Base-by-base conservation (phyloP, 2,329 filamentous ascomycete species). In the Fusarium zealandicum region DNA sequence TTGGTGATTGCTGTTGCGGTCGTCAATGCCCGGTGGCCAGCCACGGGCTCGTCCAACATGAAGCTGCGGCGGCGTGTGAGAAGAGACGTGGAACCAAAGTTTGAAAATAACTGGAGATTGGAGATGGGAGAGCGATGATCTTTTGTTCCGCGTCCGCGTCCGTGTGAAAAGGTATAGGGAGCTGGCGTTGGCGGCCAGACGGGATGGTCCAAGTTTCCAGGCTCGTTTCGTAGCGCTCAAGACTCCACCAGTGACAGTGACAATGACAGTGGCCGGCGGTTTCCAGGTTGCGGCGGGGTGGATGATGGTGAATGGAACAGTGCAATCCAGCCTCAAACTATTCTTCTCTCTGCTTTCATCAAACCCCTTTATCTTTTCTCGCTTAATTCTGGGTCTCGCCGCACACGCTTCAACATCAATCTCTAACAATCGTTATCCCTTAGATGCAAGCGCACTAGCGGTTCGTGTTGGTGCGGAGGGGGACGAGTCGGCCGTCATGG, bases 121-220 rank as follows among this genome's bases (percentile, higher is more conserved):
- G n/a, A 35, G 32, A 17, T 7, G 55, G 38, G 43, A 20, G 47
- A 35, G 49, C 46, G 59, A 63, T 54, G 59, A 62, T 63, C 59
- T 63, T 59, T 51, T 36, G 52, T 61, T 52, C 45, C 11, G 10
- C n/a, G 45, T 49, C 28, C 20, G 57, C 53, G 58, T 47, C 50
- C 35, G 35, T 35, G 42, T 52, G 51, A 40, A 39, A 46, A 36
- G 41, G 45, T 45, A 45, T 51, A 56, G 51, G 49, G 17, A 51
- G 54, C 14, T 47, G 44, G 52, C 38, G 42, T 54, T 31, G 41
- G 44, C 20, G 25, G 45, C 56, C 36, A 40, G 56, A 58, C 54
- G 61, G 61, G 56, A 58, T 56, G 61, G 61, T 36, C 64, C 54
- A 66, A 65, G 64, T 65, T 66, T 65, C n/a, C n/a, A n/a, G n/a